A percentile compares a stretch with the other conserved stretches of the same genome.
phyloP scores from a whole-genome alignment of 257 asterid species.

The Solanum phureja region DNA sequence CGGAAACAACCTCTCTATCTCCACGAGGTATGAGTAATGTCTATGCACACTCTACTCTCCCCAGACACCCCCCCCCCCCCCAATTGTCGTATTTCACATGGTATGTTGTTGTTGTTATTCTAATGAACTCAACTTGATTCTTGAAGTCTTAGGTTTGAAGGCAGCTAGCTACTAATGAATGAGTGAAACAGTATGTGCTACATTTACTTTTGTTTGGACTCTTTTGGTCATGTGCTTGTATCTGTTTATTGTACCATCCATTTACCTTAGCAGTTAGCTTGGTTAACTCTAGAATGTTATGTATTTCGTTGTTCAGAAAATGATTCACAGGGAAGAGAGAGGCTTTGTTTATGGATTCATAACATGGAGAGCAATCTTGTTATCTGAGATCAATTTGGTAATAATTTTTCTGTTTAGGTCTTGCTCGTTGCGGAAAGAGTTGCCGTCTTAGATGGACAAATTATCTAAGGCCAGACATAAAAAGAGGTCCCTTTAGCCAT shows the following conservation, averaged over 20 bases:
- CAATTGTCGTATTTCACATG: not conserved
- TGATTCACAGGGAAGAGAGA: not conserved
- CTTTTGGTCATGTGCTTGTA: not conserved
- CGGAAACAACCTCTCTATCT: too few relatives aligned
- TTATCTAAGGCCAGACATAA: conserved; percentile 90
- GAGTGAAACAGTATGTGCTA: not conserved
- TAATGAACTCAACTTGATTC: not conserved
- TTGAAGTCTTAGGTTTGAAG: not conserved
- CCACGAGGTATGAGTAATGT: too few relatives aligned
- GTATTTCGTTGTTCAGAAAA: not conserved
- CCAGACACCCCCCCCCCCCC: too few relatives aligned
- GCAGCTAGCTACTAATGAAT: not conserved
- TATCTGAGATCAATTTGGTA: not conserved
- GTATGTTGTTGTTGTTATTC: not conserved
- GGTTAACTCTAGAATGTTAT: not conserved
- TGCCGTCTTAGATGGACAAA: conserved; percentile 87
- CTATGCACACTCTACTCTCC: too few relatives aligned
- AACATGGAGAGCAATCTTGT: not conserved
- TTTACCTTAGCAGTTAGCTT: not conserved
- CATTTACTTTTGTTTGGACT: not conserved
- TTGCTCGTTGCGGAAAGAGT: conserved; percentile 93
- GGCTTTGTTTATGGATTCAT: not conserved
- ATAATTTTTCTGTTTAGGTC: conserved; percentile 28
- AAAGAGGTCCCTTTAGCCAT: conserved; percentile 67
- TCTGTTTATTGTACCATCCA: not conserved